A percentile compares a stretch with the other conserved stretches of the same genome.
These are phyloP conservation scores for Calonectria montana DNA, from an alignment of 2,329 filamentous ascomycete species.

Conservation along the genomic window DNA sequence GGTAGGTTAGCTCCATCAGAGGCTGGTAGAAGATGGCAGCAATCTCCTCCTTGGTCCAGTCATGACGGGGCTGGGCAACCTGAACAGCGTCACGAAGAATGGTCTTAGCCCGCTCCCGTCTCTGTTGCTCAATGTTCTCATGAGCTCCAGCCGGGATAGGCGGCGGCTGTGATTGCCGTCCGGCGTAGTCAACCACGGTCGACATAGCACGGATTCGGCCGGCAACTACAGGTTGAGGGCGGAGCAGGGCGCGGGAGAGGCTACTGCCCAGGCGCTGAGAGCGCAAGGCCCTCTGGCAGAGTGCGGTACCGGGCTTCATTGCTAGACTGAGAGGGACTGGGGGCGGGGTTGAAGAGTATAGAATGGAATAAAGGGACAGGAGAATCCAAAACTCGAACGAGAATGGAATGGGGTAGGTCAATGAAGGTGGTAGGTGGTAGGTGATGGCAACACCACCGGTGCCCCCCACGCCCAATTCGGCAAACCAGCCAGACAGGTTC, in stretches of 20 bases:
- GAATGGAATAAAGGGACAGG: slow-evolving; percentile 13
- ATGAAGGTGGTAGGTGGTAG: neutral
- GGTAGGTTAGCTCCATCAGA: slow-evolving; percentile 81
- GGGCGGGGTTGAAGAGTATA: neutral
- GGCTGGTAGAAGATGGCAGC: slow-evolving; percentile 84
- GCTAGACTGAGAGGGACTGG: neutral
- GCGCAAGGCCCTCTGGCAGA: slow-evolving; percentile 33
- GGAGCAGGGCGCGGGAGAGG: slow-evolving; percentile 29
- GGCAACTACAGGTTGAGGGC: slow-evolving; percentile 14
- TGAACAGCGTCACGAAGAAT: slow-evolving; percentile 66
- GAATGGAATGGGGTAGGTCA: neutral
- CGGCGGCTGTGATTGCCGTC: slow-evolving; percentile 35
- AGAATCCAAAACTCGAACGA: slow-evolving; percentile 11
- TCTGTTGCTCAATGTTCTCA: slow-evolving; percentile 38
- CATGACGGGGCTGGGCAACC: slow-evolving; percentile 71
- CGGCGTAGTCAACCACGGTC: slow-evolving; percentile 42
- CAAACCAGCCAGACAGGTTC: slow-evolving; percentile 15
- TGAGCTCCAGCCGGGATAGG: slow-evolving; percentile 33
- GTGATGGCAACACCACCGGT: slow-evolving; percentile 6
- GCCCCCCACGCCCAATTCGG: slow-evolving; percentile 9
- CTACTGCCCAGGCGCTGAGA: slow-evolving; percentile 20
- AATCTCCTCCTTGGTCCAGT: slow-evolving; percentile 87
- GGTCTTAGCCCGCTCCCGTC: slow-evolving; percentile 41
- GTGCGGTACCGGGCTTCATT: slow-evolving; percentile 35
- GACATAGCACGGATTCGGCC: slow-evolving; percentile 36